A percentile compares a stretch with the other conserved stretches of the same genome.
Evolutionary conservation across 139 green algal genomes (phyloP).

Genomic region (Ettlia oleoabundans): DNA sequence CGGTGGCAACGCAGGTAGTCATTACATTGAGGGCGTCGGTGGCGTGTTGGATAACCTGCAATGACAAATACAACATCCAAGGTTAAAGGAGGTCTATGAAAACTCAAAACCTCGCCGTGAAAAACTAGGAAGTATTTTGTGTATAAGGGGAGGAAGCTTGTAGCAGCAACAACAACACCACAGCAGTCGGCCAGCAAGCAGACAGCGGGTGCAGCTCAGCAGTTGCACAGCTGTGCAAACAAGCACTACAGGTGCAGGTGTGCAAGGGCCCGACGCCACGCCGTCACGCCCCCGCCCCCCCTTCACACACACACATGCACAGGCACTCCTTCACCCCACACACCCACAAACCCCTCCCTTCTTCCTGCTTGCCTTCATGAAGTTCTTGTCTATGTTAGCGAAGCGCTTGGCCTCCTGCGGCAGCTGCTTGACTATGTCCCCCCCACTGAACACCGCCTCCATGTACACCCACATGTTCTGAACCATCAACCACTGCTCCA

Average conservation of each 20-base stretch:
- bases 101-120: too few relatives aligned
- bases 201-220: neutral
- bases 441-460: slow-evolving; percentile 94
- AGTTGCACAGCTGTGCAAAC: neutral
- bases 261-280: too few relatives aligned
- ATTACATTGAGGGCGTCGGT: slow-evolving; percentile 87
- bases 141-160: too few relatives aligned
- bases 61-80: too few relatives aligned
- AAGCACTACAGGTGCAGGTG: too few relatives aligned
- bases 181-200: neutral
- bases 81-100: too few relatives aligned
- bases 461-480: slow-evolving; percentile 98
- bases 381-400: slow-evolving; percentile 96
- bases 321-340: neutral
- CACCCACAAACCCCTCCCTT: neutral
- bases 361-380: slow-evolving; percentile 77
- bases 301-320: neutral
- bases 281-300: too few relatives aligned
- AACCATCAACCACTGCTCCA: slow-evolving; percentile 95
- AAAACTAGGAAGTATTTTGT: too few relatives aligned
- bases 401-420: slow-evolving; percentile 95
- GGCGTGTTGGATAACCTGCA: slow-evolving; percentile 83
- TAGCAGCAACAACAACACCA: too few relatives aligned
- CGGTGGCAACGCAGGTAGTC: slow-evolving; percentile 80
- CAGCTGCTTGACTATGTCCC: slow-evolving; percentile 97